These are phyloP conservation scores for Helminthosporium solani DNA, from an alignment of 2,329 filamentous ascomycete genomes.

Conservation along the genomic window DNA sequence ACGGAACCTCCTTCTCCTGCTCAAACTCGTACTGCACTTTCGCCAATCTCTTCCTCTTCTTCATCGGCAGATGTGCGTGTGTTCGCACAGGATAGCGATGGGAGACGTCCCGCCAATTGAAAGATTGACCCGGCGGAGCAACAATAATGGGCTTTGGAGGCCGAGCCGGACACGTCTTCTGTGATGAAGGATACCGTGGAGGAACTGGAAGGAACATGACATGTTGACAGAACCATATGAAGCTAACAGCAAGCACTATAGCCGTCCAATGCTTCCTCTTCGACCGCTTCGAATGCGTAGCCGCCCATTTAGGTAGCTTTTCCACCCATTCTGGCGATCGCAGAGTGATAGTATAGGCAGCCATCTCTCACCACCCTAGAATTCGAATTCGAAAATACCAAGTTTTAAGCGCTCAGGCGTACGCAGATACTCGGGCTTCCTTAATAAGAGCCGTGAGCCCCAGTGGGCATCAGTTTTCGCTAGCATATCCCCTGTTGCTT, in stretches of 20 bases:
- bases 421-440: no score
- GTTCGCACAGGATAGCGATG: constrained; percentile 48
- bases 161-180: constrained; percentile 15
- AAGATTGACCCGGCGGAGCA: constrained; percentile 6
- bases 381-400: neutral
- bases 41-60: constrained; percentile 66
- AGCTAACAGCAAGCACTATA: neutral
- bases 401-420: no score
- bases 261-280: neutral
- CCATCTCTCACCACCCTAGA: neutral
- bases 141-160: constrained; percentile 16
- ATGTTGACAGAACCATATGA: neutral
- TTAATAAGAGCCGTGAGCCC: no score
- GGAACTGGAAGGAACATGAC: constrained; percentile 10
- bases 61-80: constrained; percentile 71
- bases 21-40: constrained; percentile 71
- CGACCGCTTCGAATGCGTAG: neutral
- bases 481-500: no score
- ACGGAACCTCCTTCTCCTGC: constrained; percentile 38
- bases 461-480: no score
- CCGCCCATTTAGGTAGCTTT: neutral
- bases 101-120: constrained; percentile 17
- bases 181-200: constrained; percentile 9
- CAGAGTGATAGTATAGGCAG: neutral
- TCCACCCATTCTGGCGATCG: neutral